A percentile compares a stretch with the other conserved stretches of the same genome.
phyloP scores from a whole-genome alignment of 2,329 filamentous ascomycete genomes.

The Stachybotrys elegans region DNA sequence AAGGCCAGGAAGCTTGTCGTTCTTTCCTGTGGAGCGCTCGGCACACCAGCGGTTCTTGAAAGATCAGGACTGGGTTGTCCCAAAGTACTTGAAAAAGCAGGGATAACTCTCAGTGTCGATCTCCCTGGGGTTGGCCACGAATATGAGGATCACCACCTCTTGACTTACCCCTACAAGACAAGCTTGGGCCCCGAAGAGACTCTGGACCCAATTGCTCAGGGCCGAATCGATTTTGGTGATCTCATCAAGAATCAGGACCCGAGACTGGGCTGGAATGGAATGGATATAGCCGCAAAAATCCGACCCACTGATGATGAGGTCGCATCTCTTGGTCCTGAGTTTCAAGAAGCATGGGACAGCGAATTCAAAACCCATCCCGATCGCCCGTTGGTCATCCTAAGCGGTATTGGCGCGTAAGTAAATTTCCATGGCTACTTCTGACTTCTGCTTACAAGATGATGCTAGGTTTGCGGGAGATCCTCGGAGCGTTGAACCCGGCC shows the following conservation, averaged over 20 bases:
- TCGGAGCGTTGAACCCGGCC: constrained; percentile 24
- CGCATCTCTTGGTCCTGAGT: constrained; percentile 41
- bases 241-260: constrained; percentile 16
- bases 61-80: background rate
- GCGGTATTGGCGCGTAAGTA: constrained; percentile 12
- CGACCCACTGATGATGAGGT: constrained; percentile 49
- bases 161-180: constrained; percentile 45
- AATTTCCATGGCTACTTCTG: constrained; percentile 15
- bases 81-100: background rate
- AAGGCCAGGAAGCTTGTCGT: background rate
- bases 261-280: constrained; percentile 49
- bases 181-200: constrained; percentile 40
- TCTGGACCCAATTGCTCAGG: constrained; percentile 21
- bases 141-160: constrained; percentile 29
- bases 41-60: background rate
- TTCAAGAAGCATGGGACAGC: constrained; percentile 43
- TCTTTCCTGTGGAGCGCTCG: background rate
- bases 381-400: constrained; percentile 18
- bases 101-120: background rate
- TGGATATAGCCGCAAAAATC: constrained; percentile 49
- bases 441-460: too few species aligned
- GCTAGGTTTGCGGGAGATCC: background rate
- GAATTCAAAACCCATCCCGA: constrained; percentile 35
- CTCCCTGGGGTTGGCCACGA: background rate
- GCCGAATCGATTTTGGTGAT: constrained; percentile 12